Evolutionary conservation across 2,329 filamentous ascomycete species (phyloP), one percentile per base, ranked within the genome.

Genomic region (Pseudogymnoascus sp.): DNA sequence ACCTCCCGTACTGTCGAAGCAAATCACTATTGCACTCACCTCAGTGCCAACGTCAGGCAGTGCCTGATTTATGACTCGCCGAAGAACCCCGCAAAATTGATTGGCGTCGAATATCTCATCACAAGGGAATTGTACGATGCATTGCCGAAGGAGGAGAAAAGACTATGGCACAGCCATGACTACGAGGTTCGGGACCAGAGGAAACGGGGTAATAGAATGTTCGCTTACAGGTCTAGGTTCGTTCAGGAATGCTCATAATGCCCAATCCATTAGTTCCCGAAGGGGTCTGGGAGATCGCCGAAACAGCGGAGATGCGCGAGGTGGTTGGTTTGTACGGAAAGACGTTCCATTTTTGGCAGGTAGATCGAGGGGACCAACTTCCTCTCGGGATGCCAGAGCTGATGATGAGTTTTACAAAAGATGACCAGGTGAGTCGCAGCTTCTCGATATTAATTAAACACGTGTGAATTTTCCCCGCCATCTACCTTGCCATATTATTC

Each of bases 311-410:
- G 74, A 94, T 96, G 89, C 83, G 88, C 64, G 80, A 92, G 62
- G 80, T 94, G 0, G 75, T 90, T 3, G 78, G 82, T 0, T 72
- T 94, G 2, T 95, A 95, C 69, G 91, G 91, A 8, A 96, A 96
- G 71, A 84, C 87, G 1, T 94, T 88, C 72, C 90, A 96, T 71
- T 78, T 94, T 41, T 96, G 92, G 91, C 89, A 95, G 79, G 84
- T 87, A 13, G 90, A 95, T 74, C 78, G 82, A 5, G 89, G 89
- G 0, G 84, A 93, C 69, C 62, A 59, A n/a, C 68, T 88, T 60
- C 85, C 85, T 1, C 69, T 87, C 65, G 85, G 85, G 0, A 71
- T 74, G 64, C 84, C 86, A 61, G 74, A 85, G 73, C 73, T 88
- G 66, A 87, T 89, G 82, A 84, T 79, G 64, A 87, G 84, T 68